Conservation (phyloP, 768 basidiomycete genomes). For the Boletus sp. region DNA sequence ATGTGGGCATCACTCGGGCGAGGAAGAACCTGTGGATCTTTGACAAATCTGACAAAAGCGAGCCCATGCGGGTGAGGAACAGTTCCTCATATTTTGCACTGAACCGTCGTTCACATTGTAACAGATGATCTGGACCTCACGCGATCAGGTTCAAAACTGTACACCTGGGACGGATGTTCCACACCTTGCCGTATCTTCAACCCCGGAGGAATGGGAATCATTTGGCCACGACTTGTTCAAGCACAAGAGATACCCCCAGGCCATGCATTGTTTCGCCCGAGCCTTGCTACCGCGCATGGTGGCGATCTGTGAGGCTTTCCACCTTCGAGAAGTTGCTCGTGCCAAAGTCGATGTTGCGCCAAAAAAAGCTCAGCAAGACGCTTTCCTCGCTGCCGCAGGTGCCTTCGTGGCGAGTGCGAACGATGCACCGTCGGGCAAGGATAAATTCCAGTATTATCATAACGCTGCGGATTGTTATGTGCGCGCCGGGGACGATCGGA, state of each 20-base stretch:
- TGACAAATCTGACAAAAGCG: constrained; percentile 53
- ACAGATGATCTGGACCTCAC: constrained; percentile 51
- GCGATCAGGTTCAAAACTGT: constrained; percentile 45
- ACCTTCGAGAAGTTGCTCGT: constrained; percentile 50
- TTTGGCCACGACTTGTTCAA: constrained; percentile 40
- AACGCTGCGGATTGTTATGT: constrained; percentile 49
- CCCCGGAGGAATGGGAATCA: constrained; percentile 43
- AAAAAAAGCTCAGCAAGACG: constrained; percentile 26
- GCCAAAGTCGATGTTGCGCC: constrained; percentile 25
- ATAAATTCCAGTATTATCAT: constrained; percentile 36
- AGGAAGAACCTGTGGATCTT: constrained; percentile 69
- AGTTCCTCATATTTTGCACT: neutral
- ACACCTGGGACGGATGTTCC: constrained; percentile 48
- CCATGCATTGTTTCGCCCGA: constrained; percentile 51
- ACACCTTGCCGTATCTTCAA: constrained; percentile 52
- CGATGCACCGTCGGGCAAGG: constrained; percentile 24
- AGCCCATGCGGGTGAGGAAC: constrained; percentile 50
- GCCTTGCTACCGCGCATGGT: constrained; percentile 43
- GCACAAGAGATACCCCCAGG: constrained; percentile 43
- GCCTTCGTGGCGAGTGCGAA: constrained; percentile 46
- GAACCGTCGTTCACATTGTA: neutral
- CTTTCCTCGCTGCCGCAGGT: constrained; percentile 45
- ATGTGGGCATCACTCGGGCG: constrained; percentile 70
- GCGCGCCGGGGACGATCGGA: constrained; percentile 34
- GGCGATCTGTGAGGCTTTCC: constrained; percentile 49